phyloP scores from a whole-genome alignment of 495 filamentous ascomycete species.

The Aspergillus kassunensis region DNA sequence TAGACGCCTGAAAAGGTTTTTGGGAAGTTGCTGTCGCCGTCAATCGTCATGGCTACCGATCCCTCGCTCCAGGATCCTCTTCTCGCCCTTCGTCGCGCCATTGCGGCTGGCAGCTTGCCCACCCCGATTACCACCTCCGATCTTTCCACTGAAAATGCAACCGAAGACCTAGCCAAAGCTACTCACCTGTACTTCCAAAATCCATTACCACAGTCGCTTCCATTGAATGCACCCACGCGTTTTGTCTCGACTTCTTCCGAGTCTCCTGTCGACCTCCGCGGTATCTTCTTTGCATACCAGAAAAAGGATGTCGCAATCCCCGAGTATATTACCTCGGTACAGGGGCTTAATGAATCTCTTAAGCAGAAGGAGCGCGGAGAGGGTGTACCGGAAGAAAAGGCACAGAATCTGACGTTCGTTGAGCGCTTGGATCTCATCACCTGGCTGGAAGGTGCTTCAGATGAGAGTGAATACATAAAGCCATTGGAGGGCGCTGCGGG shows the following conservation, averaged over 20 bases:
- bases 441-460: conserved; percentile 84
- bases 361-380: conserved; percentile 49
- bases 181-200: conserved; percentile 76
- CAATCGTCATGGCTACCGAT: conserved; percentile 25
- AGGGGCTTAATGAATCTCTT: conserved; percentile 76
- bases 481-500: conserved; percentile 59
- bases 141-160: conserved; percentile 38
- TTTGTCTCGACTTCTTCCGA: conserved; percentile 63
- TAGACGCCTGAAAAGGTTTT: background rate
- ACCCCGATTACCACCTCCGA: conserved; percentile 66
- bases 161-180: conserved; percentile 65
- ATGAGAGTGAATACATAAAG: conserved; percentile 90
- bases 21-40: background rate
- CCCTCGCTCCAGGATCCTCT: conserved; percentile 62
- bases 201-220: conserved; percentile 58
- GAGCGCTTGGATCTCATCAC: conserved; percentile 86
- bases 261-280: conserved; percentile 79
- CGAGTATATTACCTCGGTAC: conserved; percentile 81
- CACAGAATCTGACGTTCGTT: conserved; percentile 83
- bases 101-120: conserved; percentile 61
- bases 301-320: conserved; percentile 84
- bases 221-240: conserved; percentile 74
- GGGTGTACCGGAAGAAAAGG: conserved; percentile 44
- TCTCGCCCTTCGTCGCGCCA: conserved; percentile 71
- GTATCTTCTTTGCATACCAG: conserved; percentile 91